phyloP scores from a whole-genome alignment of 805 yeast genomes.

The Metschnikowia lochheadii region DNA sequence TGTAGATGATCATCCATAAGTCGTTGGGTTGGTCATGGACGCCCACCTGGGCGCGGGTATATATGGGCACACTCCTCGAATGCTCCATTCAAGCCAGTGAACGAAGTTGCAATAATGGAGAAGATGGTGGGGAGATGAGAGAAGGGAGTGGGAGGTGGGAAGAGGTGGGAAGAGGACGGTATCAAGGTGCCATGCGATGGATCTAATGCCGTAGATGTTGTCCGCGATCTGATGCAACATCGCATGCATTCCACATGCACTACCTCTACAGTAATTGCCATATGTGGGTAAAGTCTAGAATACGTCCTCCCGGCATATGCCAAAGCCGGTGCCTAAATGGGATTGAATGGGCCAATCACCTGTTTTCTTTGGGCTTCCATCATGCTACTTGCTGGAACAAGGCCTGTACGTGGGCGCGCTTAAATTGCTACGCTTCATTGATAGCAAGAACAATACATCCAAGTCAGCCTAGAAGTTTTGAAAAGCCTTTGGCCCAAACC shows the following conservation, averaged over 20 bases:
- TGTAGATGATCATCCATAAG: slow-evolving; percentile 80
- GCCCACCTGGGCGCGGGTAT: slow-evolving; percentile 48
- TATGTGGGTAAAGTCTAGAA: neutral
- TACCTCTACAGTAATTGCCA: neutral
- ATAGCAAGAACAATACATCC: neutral
- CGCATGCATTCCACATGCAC: neutral
- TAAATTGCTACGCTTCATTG: neutral
- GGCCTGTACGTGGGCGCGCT: neutral
- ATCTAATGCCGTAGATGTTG: neutral
- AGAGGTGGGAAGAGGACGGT: neutral
- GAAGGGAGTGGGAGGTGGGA: neutral
- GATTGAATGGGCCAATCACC: too few relatives aligned
- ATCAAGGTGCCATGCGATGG: neutral
- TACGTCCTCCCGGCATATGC: too few relatives aligned
- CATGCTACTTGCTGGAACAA: neutral
- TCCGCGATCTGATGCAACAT: neutral
- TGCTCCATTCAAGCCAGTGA: slow-evolving; percentile 1
- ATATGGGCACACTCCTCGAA: neutral
- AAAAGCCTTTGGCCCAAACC: neutral
- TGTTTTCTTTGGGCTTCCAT: too few relatives aligned
- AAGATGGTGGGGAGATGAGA: neutral
- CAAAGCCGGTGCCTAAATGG: too few relatives aligned
- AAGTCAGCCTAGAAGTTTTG: neutral
- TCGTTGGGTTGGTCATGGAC: slow-evolving; percentile 72
- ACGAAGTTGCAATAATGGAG: neutral